A percentile compares a stretch with the other conserved stretches of the same genome.
Evolutionary conservation across 192 early-diverging fungal genomes (phyloP).

Genomic region (Phycomyces blakesleeanus): DNA sequence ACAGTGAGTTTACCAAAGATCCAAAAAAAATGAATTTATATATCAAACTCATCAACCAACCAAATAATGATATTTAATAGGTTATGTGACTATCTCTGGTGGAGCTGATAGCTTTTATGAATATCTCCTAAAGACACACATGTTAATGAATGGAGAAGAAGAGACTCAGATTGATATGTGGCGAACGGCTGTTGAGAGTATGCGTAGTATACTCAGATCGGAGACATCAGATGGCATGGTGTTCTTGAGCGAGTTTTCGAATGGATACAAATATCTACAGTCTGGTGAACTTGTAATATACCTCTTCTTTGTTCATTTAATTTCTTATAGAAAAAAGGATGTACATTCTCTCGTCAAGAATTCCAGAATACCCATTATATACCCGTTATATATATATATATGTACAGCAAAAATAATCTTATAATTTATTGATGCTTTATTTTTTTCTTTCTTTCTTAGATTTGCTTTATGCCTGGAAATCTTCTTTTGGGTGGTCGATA

Average conservation of each 20-base stretch:
- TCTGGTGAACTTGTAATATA: constrained; percentile 32
- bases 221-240: constrained; percentile 15
- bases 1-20: neutral
- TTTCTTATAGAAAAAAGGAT: too few species aligned
- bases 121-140: constrained; percentile 56
- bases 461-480: constrained; percentile 55
- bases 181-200: constrained; percentile 24
- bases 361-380: too few species aligned
- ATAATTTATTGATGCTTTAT: too few species aligned
- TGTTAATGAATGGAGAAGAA: constrained; percentile 40
- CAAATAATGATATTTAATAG: neutral
- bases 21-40: neutral
- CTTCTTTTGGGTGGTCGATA: constrained; percentile 45
- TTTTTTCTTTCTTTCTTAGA: constrained; percentile 26
- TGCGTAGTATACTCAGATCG: constrained; percentile 22
- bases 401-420: too few species aligned
- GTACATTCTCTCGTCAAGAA: too few species aligned
- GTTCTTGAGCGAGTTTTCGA: constrained; percentile 14
- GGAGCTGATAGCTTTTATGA: constrained; percentile 59
- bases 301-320: neutral
- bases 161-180: constrained; percentile 33
- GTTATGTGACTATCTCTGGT: constrained; percentile 39
- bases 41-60: neutral
- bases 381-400: too few species aligned
- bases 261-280: constrained; percentile 12